Evolutionary conservation across 495 filamentous ascomycete genomes (phyloP).

Genomic region (Penicillium angulare): DNA sequence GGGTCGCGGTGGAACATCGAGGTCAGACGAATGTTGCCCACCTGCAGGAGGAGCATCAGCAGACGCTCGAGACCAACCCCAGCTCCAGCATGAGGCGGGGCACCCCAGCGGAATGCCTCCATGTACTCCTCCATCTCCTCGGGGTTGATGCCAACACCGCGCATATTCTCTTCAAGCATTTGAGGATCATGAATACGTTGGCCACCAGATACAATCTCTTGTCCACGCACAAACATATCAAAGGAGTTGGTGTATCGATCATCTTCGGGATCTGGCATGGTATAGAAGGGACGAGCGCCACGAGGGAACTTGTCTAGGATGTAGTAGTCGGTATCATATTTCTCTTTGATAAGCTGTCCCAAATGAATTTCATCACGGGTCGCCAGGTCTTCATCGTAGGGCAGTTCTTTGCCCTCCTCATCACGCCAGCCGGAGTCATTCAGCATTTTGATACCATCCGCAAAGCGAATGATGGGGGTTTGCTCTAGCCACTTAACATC

Average conservation of each 20-base stretch:
- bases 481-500: conserved; percentile 76
- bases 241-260: conserved; percentile 81
- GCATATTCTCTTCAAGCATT: conserved; percentile 76
- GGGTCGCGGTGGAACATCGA: conserved; percentile 85
- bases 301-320: conserved; percentile 91
- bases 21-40: conserved; percentile 86
- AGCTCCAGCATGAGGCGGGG: conserved; percentile 86
- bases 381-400: conserved; percentile 71
- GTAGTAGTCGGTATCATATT: conserved; percentile 88
- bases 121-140: conserved; percentile 82
- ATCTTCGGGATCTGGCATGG: conserved; percentile 83
- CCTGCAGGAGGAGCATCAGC: conserved; percentile 75
- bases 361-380: conserved; percentile 87
- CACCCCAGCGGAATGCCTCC: conserved; percentile 81
- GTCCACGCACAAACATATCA: conserved; percentile 91
- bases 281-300: conserved; percentile 85
- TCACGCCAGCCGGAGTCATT: conserved; percentile 77
- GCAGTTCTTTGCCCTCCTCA: conserved; percentile 68
- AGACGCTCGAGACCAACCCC: conserved; percentile 89
- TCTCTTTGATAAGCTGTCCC: conserved; percentile 77
- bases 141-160: conserved; percentile 69
- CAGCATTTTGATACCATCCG: conserved; percentile 74
- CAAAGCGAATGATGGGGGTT: conserved; percentile 78
- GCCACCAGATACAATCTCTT: conserved; percentile 88
- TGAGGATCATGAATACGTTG: conserved; percentile 85